phyloP scores from a whole-genome alignment of 2,329 filamentous ascomycete genomes.

The Fusarium agapanthi region DNA sequence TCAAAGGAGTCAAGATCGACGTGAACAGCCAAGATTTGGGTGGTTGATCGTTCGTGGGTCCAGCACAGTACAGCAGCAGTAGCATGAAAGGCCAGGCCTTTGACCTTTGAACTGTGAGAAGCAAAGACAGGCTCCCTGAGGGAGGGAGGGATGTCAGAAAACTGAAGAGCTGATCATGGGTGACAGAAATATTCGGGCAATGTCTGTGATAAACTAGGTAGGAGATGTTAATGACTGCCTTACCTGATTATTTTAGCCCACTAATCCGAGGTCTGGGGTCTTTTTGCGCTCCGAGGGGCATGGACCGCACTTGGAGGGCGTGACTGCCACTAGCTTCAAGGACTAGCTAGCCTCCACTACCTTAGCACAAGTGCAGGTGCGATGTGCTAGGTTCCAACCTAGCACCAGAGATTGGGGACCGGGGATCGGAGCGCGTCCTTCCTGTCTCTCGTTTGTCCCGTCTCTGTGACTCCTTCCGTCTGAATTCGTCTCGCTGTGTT shows the following conservation, averaged over 20 bases:
- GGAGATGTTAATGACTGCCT: neutral
- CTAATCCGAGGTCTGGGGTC: neutral
- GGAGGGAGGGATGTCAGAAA: neutral
- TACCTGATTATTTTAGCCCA: neutral
- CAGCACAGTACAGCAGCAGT: neutral
- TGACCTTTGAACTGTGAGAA: neutral
- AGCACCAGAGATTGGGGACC: slow-evolving; percentile 17
- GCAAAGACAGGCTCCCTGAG: neutral
- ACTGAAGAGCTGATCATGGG: neutral
- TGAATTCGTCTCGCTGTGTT: slow-evolving; percentile 13
- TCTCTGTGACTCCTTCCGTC: slow-evolving; percentile 29
- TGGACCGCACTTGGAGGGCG: slow-evolving; percentile 8
- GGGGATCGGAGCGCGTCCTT: slow-evolving; percentile 31
- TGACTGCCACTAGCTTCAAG: slow-evolving; percentile 26
- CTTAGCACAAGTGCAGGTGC: slow-evolving; percentile 1
- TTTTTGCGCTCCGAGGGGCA: neutral
- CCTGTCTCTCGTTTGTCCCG: neutral
- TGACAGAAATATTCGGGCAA: neutral
- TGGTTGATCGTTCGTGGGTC: slow-evolving; percentile 38
- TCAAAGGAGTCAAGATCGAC: slow-evolving; percentile 35
- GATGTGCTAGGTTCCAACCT: slow-evolving; percentile 2
- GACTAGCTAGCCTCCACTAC: neutral
- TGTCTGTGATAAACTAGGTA: too few species aligned
- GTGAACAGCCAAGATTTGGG: slow-evolving; percentile 28
- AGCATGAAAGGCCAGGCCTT: neutral